Percentiles rank a stretch among this genome's conserved stretches.
These are phyloP conservation scores for Dalbergia oliveri DNA, from an alignment of 306 rosid species.

Conservation along the genomic window DNA sequence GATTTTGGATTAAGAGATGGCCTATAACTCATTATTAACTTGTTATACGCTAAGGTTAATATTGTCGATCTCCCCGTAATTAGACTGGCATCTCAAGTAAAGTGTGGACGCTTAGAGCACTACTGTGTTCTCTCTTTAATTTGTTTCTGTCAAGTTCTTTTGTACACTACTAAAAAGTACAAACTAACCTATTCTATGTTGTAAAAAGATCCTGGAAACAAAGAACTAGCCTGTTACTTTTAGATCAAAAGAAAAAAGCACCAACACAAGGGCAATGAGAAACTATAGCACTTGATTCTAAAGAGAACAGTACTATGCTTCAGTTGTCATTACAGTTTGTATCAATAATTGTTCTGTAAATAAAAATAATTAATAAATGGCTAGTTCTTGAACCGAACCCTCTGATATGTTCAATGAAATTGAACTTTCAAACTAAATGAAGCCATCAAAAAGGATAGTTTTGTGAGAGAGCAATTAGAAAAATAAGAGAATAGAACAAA, in stretches of 20 bases:
- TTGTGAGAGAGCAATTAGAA: neutral
- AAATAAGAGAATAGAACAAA: conserved; percentile 18
- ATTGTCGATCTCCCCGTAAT: too few relatives aligned
- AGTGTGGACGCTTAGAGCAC: neutral
- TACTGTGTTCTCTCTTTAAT: neutral
- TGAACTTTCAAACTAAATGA: conserved; percentile 15
- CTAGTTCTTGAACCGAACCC: conserved; percentile 6
- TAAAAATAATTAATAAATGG: neutral
- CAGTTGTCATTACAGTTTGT: conserved; percentile 21
- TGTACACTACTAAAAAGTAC: neutral
- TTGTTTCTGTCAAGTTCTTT: neutral
- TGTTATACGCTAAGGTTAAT: too few relatives aligned
- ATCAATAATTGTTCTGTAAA: conserved; percentile 13
- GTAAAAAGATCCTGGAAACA: conserved; percentile 22
- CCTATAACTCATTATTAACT: too few relatives aligned
- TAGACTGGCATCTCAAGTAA: neutral
- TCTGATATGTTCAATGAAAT: neutral
- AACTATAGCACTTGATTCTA: conserved; percentile 28
- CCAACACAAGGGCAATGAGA: conserved; percentile 8
- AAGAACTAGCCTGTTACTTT: conserved; percentile 41
- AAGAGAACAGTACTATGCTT: neutral
- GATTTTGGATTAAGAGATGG: too few relatives aligned
- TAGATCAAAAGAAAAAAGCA: conserved; percentile 42
- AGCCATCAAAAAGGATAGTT: neutral
- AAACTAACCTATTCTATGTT: neutral